Base-by-base conservation (phyloP, 2,329 filamentous ascomycete species). In the Rosellinia necatrix region DNA sequence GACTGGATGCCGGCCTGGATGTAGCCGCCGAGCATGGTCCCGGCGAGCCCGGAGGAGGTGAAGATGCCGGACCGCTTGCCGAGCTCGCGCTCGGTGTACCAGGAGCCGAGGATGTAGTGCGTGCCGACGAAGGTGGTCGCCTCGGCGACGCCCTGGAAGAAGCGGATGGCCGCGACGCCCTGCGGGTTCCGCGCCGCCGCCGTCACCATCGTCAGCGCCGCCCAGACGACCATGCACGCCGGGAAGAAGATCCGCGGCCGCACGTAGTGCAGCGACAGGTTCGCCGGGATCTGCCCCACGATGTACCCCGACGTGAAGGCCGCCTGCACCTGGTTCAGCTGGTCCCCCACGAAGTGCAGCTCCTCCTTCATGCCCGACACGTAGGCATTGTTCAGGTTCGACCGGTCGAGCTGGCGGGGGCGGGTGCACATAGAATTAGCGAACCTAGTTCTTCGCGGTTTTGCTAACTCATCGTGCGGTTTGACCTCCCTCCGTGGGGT, bases 161-260 rank as follows among this genome's bases (percentile, higher is more conserved):
- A 80, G 4, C 83, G 79, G 60, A 86, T 83, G 1, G 77, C 82
- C 79, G 85, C 85, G 64, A 87, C 83, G 40, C 79, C 70, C 57
- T 77, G 72, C 0, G 82, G 81, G 3, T 72, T 75, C 6, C 80
- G 76, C 0, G 73, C 77, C 2, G 78, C 75, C 1, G 81, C 83
- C 1, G 82, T 85, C 30, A 78, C 73, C 81, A 88, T 86, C 2
- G 86, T 89, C 22, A 89, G 70, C 0, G 76, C 74, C 2, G 81
- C 85, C 87, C 86, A 89, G 53, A 83, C 65, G 17, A 86, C 53
- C 80, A 87, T 86, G 78, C 85, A 86, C 24, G 75, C 64, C 0
- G 85, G 85, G 64, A 86, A 86, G 74, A 83, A 88, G 58, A 82
- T 75, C n/a, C 84, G 77, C 2, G 85, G 86, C 46, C 79, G 79